phyloP scores from a whole-genome alignment of 305 asterid genomes.

The Fraxinus xanthoxyloides region DNA sequence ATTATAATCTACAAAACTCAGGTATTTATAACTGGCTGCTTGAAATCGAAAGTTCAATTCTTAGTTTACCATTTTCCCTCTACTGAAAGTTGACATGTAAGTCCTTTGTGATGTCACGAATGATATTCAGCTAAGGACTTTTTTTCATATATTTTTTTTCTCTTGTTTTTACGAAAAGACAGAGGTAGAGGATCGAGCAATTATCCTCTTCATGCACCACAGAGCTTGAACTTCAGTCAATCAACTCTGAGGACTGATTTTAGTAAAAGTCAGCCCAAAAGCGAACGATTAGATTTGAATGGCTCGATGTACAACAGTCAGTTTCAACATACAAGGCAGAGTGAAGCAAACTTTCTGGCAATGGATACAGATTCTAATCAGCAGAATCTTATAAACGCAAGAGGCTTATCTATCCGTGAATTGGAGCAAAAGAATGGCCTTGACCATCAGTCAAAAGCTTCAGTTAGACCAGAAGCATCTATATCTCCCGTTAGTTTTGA shows the following conservation, averaged over 20 bases:
- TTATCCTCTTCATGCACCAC: conserved; percentile 47
- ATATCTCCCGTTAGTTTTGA: conserved; percentile 65
- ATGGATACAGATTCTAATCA: conserved; percentile 59
- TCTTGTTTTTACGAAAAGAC: conserved; percentile 43
- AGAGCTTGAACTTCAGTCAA: conserved; percentile 60
- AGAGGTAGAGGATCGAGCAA: conserved; percentile 58
- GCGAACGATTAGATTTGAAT: conserved; percentile 59
- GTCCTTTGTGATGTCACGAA: neutral
- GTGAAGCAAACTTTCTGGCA: conserved; percentile 60
- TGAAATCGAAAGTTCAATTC: conserved; percentile 2
- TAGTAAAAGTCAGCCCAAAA: conserved; percentile 44
- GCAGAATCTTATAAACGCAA: conserved; percentile 39
- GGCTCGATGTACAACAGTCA: conserved; percentile 66
- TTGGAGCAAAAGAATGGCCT: conserved; percentile 54
- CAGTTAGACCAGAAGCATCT: conserved; percentile 56
- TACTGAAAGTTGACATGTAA: neutral
- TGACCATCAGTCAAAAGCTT: conserved; percentile 57
- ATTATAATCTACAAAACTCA: conserved; percentile 45
- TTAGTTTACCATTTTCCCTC: neutral
- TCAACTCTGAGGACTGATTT: conserved; percentile 58
- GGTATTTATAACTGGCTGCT: conserved; percentile 38
- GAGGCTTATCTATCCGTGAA: conserved; percentile 59
- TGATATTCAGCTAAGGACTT: conserved; percentile 4
- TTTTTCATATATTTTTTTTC: conserved; percentile 11
- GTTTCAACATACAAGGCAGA: conserved; percentile 52